Conservation (phyloP, 2,329 filamentous ascomycete species). For the Claviceps capensis region DNA sequence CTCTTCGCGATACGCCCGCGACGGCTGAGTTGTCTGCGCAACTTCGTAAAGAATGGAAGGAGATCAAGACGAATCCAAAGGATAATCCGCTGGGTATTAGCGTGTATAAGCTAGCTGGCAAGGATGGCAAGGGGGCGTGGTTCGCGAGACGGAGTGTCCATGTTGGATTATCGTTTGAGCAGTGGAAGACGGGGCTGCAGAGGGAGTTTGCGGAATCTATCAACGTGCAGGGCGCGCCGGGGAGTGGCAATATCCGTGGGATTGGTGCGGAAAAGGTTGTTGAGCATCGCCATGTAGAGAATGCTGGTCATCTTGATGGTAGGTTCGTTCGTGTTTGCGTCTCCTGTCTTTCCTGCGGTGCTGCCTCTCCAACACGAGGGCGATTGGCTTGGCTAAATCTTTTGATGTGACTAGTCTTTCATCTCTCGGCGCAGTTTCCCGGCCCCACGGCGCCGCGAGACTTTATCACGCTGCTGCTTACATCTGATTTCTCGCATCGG, state of each 20-base stretch:
- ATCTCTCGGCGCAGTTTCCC: constrained; percentile 79
- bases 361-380: neutral
- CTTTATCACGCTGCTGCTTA: constrained; percentile 69
- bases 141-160: constrained; percentile 79
- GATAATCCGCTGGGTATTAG: constrained; percentile 65
- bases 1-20: constrained; percentile 23
- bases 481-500: constrained; percentile 40
- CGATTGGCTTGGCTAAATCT: neutral
- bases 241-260: constrained; percentile 65
- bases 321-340: neutral
- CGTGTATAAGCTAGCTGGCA: constrained; percentile 66
- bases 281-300: constrained; percentile 45
- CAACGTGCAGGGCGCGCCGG: constrained; percentile 53
- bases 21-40: constrained; percentile 24
- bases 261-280: constrained; percentile 70
- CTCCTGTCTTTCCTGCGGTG: too few species aligned
- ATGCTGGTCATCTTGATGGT: constrained; percentile 51
- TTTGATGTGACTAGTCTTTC: constrained; percentile 46
- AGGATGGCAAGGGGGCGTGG: constrained; percentile 78
- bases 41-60: constrained; percentile 79
- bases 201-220: constrained; percentile 70
- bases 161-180: constrained; percentile 59
- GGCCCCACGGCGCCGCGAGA: constrained; percentile 79
- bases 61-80: constrained; percentile 55
- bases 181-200: constrained; percentile 64